Percentiles rank a stretch among this genome's conserved stretches.
Evolutionary conservation across 306 rosid species (phyloP).

Genomic region (Corylus americana): DNA sequence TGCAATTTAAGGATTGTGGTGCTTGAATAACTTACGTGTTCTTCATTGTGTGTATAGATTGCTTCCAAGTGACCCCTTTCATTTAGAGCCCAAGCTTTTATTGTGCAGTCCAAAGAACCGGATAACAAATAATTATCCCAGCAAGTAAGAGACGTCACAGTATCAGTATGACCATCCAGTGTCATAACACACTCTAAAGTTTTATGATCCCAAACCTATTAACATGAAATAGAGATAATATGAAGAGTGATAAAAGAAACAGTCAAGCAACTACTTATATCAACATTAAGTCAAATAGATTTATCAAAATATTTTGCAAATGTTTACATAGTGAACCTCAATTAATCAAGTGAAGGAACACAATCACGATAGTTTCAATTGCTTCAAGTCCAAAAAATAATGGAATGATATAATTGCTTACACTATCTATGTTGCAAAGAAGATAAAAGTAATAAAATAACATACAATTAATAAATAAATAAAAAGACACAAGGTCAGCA

Average conservation of each 20-base stretch:
- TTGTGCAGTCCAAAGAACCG: conserved; percentile 14
- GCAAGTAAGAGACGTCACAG: conserved; percentile 47
- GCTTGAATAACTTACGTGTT: conserved; percentile 33
- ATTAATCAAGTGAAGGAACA: too few relatives aligned
- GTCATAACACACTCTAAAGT: conserved; percentile 42
- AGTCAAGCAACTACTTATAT: not conserved
- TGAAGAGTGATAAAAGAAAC: not conserved
- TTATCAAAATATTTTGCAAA: too few relatives aligned
- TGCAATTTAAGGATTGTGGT: not conserved
- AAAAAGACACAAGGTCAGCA: too few relatives aligned
- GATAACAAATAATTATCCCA: conserved; percentile 36
- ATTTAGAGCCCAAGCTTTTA: conserved; percentile 15
- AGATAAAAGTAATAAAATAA: too few relatives aligned
- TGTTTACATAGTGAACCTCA: too few relatives aligned
- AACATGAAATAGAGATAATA: not conserved
- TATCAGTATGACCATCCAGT: conserved; percentile 36
- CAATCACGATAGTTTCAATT: too few relatives aligned
- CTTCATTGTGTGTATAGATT: conserved; percentile 24
- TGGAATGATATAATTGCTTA: too few relatives aligned
- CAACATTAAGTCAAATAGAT: not conserved
- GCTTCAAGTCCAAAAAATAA: too few relatives aligned
- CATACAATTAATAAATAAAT: too few relatives aligned
- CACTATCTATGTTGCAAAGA: too few relatives aligned
- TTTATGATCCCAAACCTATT: conserved; percentile 51
- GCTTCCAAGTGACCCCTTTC: conserved; percentile 24